Percentiles rank a stretch among this genome's conserved stretches.
phyloP scores from a whole-genome alignment of 2,329 filamentous ascomycete species.

The Purpureocillium lavendulum region DNA sequence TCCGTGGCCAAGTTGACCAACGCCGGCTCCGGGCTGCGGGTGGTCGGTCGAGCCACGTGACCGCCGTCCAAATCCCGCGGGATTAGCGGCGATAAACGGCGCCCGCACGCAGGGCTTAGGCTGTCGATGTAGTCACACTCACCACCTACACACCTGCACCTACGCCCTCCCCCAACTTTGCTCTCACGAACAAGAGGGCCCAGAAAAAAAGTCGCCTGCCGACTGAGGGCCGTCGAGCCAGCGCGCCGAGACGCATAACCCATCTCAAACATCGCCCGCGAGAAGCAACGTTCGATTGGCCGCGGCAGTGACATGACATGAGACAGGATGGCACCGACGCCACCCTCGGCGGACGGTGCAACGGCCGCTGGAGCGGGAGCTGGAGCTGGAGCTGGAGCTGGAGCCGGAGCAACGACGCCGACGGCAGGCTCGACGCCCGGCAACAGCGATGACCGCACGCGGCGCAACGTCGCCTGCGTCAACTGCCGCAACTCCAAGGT shows the following conservation, averaged over 20 bases:
- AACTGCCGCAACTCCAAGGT: constrained; percentile 33
- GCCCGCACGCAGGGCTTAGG: neutral
- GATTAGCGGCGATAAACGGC: constrained; percentile 7
- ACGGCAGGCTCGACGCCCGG: constrained; percentile 13
- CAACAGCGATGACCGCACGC: constrained; percentile 19
- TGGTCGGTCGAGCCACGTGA: constrained; percentile 8
- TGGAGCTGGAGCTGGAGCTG: too few species aligned
- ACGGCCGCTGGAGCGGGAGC: too few species aligned
- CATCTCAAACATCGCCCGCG: too few species aligned
- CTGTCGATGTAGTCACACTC: too few species aligned
- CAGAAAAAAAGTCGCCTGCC: neutral
- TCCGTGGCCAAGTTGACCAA: neutral
- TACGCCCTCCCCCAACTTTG: too few species aligned
- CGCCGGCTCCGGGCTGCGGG: neutral
- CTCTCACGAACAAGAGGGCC: neutral
- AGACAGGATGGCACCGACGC: constrained; percentile 20
- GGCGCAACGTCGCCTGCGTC: constrained; percentile 28
- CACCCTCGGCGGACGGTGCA: constrained; percentile 18
- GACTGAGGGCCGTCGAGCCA: too few species aligned
- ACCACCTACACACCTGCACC: too few species aligned
- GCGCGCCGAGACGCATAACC: too few species aligned
- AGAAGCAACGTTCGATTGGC: too few species aligned
- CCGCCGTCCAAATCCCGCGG: neutral
- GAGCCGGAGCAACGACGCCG: neutral
- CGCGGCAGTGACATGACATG: constrained; percentile 9